Evolutionary conservation across 208 protist species (phyloP).

Genomic region (Trypanosoma mega): DNA sequence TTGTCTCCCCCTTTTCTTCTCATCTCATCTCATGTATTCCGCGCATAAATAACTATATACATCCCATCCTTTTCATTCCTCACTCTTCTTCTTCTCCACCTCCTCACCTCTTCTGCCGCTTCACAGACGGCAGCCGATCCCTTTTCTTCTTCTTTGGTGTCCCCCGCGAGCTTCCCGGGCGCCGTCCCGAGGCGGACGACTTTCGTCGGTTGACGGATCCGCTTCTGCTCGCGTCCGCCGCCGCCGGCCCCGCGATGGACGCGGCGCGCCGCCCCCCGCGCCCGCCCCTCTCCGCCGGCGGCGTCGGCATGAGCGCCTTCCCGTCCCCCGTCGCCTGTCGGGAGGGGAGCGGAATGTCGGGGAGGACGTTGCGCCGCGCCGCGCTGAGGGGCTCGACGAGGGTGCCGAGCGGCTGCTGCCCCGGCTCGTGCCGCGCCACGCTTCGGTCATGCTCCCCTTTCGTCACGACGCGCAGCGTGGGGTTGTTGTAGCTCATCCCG

Average conservation of each 20-base stretch:
- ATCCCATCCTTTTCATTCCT: too few relatives aligned
- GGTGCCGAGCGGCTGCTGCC: conserved; percentile 1
- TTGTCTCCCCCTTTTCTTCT: too few relatives aligned
- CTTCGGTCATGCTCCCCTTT: conserved; percentile 53
- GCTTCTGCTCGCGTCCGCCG: background rate
- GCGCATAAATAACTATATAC: too few relatives aligned
- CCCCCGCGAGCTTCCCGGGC: background rate
- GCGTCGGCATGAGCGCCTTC: too few relatives aligned
- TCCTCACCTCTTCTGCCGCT: background rate
- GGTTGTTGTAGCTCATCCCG: conserved; percentile 85
- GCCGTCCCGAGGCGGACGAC: background rate
- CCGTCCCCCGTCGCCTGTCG: too few relatives aligned
- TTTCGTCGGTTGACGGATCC: too few relatives aligned
- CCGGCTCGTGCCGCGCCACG: conserved; percentile 15
- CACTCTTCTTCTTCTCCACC: background rate
- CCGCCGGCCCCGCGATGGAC: conserved; percentile 8
- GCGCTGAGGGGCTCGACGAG: background rate
- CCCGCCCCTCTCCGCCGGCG: too few relatives aligned
- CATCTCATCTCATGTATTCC: too few relatives aligned
- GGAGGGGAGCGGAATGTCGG: conserved; percentile 28
- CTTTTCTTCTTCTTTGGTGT: conserved; percentile 1
- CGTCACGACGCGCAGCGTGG: conserved; percentile 73
- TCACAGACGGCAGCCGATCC: conserved; percentile 11
- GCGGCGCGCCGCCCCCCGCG: too few relatives aligned
- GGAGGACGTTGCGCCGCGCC: conserved; percentile 3